phyloP scores from a whole-genome alignment of 2,329 filamentous ascomycete genomes.

The Mollisiaceae sp. region DNA sequence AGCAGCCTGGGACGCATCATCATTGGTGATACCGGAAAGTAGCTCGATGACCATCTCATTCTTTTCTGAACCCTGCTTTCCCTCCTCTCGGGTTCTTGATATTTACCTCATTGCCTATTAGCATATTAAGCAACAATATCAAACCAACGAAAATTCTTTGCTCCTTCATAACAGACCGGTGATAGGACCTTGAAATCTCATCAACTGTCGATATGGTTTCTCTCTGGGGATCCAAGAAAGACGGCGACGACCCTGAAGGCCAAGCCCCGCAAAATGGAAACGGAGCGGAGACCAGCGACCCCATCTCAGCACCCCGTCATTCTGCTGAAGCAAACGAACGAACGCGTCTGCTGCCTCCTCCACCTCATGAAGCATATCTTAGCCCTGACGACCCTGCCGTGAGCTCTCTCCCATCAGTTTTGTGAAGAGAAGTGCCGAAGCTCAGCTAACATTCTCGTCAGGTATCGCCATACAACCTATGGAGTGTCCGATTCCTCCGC shows the following conservation, averaged over 20 bases:
- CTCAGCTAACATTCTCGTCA: constrained; percentile 20
- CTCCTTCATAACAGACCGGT: neutral
- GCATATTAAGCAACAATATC: neutral
- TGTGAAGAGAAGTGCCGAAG: neutral
- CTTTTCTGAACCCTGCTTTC: constrained; percentile 12
- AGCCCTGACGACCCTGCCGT: constrained; percentile 84
- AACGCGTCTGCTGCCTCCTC: constrained; percentile 47
- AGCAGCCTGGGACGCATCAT: neutral
- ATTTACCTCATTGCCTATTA: neutral
- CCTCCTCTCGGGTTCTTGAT: neutral
- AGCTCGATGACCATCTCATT: constrained; percentile 6
- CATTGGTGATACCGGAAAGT: neutral
- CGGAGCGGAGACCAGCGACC: constrained; percentile 31
- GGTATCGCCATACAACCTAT: constrained; percentile 91
- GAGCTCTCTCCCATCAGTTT: constrained; percentile 41
- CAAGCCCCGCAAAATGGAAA: constrained; percentile 26
- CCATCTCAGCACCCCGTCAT: constrained; percentile 34
- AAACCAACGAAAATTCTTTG: neutral
- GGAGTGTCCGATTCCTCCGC: constrained; percentile 82
- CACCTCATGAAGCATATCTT: constrained; percentile 56
- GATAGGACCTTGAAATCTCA: neutral
- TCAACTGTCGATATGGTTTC: constrained; percentile 50
- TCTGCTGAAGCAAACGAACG: constrained; percentile 60
- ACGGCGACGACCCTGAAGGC: constrained; percentile 41
- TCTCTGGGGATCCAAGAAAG: constrained; percentile 59